Evolutionary conservation across 139 green algal species (phyloP).

Genomic region (Mesotaenium endlicherianum): DNA sequence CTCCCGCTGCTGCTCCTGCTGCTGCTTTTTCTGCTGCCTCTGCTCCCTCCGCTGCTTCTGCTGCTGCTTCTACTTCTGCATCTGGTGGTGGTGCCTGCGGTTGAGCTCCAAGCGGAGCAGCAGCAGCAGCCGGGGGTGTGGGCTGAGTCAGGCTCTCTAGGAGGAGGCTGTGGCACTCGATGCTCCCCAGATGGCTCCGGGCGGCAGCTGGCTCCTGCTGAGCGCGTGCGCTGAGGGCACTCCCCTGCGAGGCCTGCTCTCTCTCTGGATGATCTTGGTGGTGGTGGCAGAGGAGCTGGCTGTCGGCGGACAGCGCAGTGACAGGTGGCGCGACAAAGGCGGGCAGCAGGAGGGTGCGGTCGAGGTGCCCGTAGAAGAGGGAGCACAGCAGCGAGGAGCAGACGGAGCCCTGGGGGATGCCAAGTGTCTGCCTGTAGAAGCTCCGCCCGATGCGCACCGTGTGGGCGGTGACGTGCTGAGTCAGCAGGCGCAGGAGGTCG

Average conservation of each 20-base stretch:
- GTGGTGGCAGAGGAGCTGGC: neutral
- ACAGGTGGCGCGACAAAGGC: neutral
- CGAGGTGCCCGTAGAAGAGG: slow-evolving; percentile 84
- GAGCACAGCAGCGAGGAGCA: slow-evolving; percentile 82
- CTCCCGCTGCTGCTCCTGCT: neutral
- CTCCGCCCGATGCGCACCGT: slow-evolving; percentile 65
- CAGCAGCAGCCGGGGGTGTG: no score
- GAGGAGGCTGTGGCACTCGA: no score
- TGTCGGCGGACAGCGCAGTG: no score
- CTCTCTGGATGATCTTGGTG: no score
- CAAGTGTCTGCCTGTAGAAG: slow-evolving; percentile 68
- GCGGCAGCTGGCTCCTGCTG: no score
- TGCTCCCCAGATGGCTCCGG: no score
- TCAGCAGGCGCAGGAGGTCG: slow-evolving; percentile 60
- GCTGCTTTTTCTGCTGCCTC: neutral
- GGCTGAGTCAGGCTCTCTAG: no score
- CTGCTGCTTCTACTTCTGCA: neutral
- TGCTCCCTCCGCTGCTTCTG: slow-evolving; percentile 2
- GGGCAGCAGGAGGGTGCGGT: slow-evolving; percentile 54
- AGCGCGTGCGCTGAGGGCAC: no score
- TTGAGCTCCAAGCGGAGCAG: no score
- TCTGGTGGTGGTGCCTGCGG: neutral
- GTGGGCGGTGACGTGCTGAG: slow-evolving; percentile 71
- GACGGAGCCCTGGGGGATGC: slow-evolving; percentile 75
- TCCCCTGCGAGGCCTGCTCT: no score